Conservation (phyloP, 768 basidiomycete genomes). For the Lentinula boryana region DNA sequence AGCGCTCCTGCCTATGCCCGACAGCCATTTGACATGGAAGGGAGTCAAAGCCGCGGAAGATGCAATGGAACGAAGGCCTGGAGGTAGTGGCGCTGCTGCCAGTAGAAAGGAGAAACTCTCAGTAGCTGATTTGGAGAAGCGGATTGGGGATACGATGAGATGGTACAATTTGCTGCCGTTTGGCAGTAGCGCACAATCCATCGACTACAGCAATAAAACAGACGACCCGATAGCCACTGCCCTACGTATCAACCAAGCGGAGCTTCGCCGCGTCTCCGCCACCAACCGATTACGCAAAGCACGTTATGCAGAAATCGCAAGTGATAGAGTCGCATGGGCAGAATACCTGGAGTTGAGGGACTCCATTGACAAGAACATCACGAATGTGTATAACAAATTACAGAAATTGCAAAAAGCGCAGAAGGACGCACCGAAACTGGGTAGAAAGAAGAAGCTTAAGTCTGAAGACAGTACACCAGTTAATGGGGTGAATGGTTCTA, state of each 20-base stretch:
- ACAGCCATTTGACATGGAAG: conserved; percentile 51
- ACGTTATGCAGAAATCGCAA: conserved; percentile 69
- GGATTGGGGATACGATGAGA: conserved; percentile 71
- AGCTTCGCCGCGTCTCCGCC: conserved; percentile 69
- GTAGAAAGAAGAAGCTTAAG: conserved; percentile 60
- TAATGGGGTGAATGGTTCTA: conserved; percentile 16
- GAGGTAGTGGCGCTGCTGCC: conserved; percentile 73
- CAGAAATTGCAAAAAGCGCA: conserved; percentile 38
- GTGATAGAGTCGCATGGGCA: conserved; percentile 84
- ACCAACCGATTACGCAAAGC: conserved; percentile 80
- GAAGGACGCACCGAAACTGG: conserved; percentile 69
- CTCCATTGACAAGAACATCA: conserved; percentile 81
- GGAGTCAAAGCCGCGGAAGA: conserved; percentile 82
- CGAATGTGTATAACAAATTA: conserved; percentile 65
- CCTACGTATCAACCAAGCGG: conserved; percentile 80
- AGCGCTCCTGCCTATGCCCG: conserved; percentile 66
- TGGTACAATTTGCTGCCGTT: conserved; percentile 58
- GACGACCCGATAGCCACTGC: conserved; percentile 94
- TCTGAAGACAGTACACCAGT: conserved; percentile 19
- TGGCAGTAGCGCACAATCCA: conserved; percentile 31
- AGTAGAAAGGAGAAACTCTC: conserved; percentile 70
- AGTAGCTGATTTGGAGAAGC: conserved; percentile 72
- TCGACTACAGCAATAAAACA: conserved; percentile 69
- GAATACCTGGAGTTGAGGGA: conserved; percentile 87
- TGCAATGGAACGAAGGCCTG: conserved; percentile 78